Conservation (phyloP, 2,329 filamentous ascomycete genomes). For the Penicillium sp. region DNA sequence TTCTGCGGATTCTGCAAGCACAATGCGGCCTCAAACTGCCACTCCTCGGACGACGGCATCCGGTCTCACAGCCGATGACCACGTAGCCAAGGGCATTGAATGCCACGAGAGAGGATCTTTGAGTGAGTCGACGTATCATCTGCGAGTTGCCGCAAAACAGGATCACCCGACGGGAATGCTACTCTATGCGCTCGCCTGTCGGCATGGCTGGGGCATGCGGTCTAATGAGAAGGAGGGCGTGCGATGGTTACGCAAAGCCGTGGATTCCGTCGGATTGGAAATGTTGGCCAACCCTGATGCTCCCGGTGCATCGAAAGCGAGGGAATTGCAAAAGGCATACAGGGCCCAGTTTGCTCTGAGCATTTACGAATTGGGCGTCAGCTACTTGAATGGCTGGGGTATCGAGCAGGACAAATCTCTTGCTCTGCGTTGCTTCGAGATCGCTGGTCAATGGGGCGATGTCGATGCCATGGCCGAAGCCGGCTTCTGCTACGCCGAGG, state of each 20-base stretch:
- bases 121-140: slow-evolving; percentile 93
- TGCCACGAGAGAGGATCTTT: slow-evolving; percentile 84
- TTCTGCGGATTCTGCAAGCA: slow-evolving; percentile 65
- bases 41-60: slow-evolving; percentile 28
- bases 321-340: slow-evolving; percentile 70
- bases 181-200: slow-evolving; percentile 87
- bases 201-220: slow-evolving; percentile 97
- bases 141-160: slow-evolving; percentile 81
- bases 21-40: slow-evolving; percentile 46
- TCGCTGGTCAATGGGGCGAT: slow-evolving; percentile 93
- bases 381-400: slow-evolving; percentile 98
- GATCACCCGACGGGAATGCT: slow-evolving; percentile 93
- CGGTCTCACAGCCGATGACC: slow-evolving; percentile 65
- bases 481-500: slow-evolving; percentile 93
- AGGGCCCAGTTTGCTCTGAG: slow-evolving; percentile 92
- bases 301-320: slow-evolving; percentile 54
- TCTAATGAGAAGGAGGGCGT: slow-evolving; percentile 87
- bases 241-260: slow-evolving; percentile 86
- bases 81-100: slow-evolving; percentile 84
- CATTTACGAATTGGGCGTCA: slow-evolving; percentile 94
- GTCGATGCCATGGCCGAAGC: slow-evolving; percentile 90
- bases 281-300: slow-evolving; percentile 70
- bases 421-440: slow-evolving; percentile 91
- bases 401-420: slow-evolving; percentile 88
- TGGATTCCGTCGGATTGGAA: slow-evolving; percentile 77